Evolutionary conservation across 2,329 filamentous ascomycete species (phyloP), one percentile per base, ranked within the genome.

Genomic region (Rhinocladiella similis): DNA sequence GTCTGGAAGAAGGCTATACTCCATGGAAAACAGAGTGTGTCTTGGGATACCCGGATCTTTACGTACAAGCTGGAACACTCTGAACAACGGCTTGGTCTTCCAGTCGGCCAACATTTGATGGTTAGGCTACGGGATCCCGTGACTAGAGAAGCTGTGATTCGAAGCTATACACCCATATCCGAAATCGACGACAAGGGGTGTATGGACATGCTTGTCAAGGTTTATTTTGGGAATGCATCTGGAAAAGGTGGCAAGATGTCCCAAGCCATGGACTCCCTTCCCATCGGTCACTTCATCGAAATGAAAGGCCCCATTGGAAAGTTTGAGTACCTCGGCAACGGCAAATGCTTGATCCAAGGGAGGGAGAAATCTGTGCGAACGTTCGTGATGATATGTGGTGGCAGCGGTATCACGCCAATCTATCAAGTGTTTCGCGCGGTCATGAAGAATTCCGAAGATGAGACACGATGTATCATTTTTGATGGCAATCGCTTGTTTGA

Each of bases 321-420:
- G 65, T 93, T 96, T 62, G 83, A 88, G 66, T 96, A 96, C 66
- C 75, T 86, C 0, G 88, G 89, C 0, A 73, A 77, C 0, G 91
- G 91, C 0, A 61, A 72, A 1, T 90, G 88, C 65, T 68, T 74
- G 0, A 73, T 96, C 41, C 82, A 82, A 29, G 82, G 82, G 0
- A 78, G 76, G 18, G 70, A 77, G 55, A 76, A 86, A 9, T 72
- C 65, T 0, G 82, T 95, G 1, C 82, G 80, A 50, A 81, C 80
- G 12, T 90, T 96, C 70, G 78, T 89, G 68, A 96, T 96, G 91
- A 85, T 96, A 29, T 94, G 90, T 65, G 92, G 83, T 13, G 92
- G 92, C 5, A 90, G 84, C n/a, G 92, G 92, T 1, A 88, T 97
- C 67, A 96, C 92, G n/a, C 92, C 92, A 0, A 89, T 96, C 61